Conservation (phyloP, 352 stramenopile species). For the Globisporangium viniferum region DNA sequence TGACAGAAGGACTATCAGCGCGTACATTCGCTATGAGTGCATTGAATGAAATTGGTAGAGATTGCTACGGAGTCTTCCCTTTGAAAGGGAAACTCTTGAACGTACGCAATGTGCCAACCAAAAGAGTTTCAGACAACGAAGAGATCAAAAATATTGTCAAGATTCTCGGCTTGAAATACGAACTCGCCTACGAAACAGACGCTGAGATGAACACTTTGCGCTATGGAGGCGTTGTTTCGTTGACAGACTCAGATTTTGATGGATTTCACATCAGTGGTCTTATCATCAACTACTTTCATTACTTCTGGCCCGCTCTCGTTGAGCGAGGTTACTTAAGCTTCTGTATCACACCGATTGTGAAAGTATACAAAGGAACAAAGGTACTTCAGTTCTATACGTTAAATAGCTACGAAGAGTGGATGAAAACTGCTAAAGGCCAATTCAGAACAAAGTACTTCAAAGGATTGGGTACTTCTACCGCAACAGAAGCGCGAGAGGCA, state of each 20-base stretch:
- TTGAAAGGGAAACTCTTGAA: neutral
- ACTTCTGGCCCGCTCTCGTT: neutral
- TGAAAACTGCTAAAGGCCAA: conserved; percentile 46
- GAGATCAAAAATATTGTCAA: neutral
- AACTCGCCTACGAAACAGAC: neutral
- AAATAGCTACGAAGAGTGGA: conserved; percentile 88
- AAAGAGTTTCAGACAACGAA: neutral
- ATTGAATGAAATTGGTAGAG: neutral
- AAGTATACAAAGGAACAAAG: neutral
- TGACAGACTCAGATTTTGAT: neutral
- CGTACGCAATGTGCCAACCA: neutral
- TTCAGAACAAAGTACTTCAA: conserved; percentile 93
- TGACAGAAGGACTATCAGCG: neutral
- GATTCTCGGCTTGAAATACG: neutral
- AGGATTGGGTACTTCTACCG: conserved; percentile 93
- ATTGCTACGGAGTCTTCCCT: neutral
- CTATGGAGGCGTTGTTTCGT: neutral
- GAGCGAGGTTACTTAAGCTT: neutral
- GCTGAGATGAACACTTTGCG: neutral
- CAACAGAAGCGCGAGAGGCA: neutral
- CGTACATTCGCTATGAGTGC: neutral
- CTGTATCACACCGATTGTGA: neutral
- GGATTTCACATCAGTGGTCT: neutral
- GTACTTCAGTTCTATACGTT: conserved; percentile 84
- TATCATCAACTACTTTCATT: neutral